Percentiles rank a stretch among this genome's conserved stretches.
These are phyloP conservation scores for Sarocladium brachiariae DNA, from an alignment of 2,329 filamentous ascomycete species.

Conservation along the genomic window DNA sequence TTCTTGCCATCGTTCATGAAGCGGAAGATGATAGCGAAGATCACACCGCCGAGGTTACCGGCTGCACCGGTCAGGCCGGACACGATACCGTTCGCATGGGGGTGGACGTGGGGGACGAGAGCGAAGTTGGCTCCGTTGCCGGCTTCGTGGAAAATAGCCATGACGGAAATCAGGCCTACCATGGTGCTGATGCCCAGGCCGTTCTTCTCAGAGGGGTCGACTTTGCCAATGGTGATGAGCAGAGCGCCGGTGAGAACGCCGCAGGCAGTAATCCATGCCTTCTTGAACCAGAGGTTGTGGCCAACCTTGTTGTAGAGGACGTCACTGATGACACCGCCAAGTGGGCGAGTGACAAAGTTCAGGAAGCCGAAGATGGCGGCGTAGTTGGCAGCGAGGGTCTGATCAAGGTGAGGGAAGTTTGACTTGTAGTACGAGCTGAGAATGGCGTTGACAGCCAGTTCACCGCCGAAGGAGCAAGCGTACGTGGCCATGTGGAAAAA, in stretches of 20 bases:
- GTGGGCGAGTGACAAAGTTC: constrained; percentile 60
- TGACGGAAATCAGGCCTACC: constrained; percentile 68
- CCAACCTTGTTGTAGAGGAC: constrained; percentile 35
- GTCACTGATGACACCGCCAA: constrained; percentile 54
- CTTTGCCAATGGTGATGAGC: constrained; percentile 54
- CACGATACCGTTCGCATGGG: constrained; percentile 70
- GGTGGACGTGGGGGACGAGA: constrained; percentile 80
- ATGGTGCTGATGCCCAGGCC: constrained; percentile 43
- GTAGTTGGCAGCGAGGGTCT: constrained; percentile 53
- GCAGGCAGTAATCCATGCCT: constrained; percentile 42
- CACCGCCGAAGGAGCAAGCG: constrained; percentile 55
- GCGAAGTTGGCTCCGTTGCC: constrained; percentile 84
- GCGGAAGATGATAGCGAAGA: constrained; percentile 64
- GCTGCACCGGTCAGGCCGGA: constrained; percentile 71
- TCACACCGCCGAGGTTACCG: constrained; percentile 74
- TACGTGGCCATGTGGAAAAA: constrained; percentile 50
- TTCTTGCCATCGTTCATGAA: constrained; percentile 56
- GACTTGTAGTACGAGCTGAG: constrained; percentile 52
- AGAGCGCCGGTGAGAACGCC: constrained; percentile 55
- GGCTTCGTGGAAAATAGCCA: constrained; percentile 78
- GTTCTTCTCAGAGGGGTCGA: constrained; percentile 52
- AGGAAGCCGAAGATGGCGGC: constrained; percentile 70
- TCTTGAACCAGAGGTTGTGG: constrained; percentile 28
- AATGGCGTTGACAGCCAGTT: constrained; percentile 56
- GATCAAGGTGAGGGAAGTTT: constrained; percentile 50